Base-by-base conservation (phyloP, 2,329 filamentous ascomycete genomes). In the Arthroderma sp. region DNA sequence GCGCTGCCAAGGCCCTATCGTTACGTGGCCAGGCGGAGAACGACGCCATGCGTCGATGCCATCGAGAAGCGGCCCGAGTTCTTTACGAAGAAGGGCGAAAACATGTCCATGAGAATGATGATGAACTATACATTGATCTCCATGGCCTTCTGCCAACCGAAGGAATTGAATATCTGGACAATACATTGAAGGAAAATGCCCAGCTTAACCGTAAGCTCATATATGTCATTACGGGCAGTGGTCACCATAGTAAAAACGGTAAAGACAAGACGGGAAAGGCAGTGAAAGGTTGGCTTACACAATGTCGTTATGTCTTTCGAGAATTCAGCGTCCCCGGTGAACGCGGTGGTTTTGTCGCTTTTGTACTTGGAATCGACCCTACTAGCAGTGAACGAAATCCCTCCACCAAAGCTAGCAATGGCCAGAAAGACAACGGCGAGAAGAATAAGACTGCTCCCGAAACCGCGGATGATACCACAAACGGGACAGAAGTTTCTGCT, bases 91-190 rank as follows among this genome's bases (percentile, higher is more conserved):
- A 94, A 60, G 85, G 89, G 34, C 95, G 95, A 62, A 85, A 82
- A 63, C 76, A 80, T 57, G 69, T 68, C 49, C 60, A 64, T 30
- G 60, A 57, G 36, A 59, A 55, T 22, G 52, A 62, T 29, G 69
- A 68, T 48, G 91, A 98, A 66, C 78, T 95, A 37, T 98, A 93
- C 64, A 83, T 96, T 44, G 91, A 98, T 64, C 72, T 98, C 30
- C 91, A 98, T 62, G 91, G 91, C n/a, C 76, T 98, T n/a, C 91
- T 96, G 58, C 87, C 91, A 0, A 89, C 96, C 58, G 91, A 98
- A 69, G 91, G 89, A 4, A 86, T 96, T 36, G 85, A 91, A 52
- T 96, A 96, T 56, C 75, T 98, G 3, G 86, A 91, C 62, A 81
- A 82, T 51, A 83, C 93, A 34, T 78, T 98, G 22, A 71, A 88